Evolutionary conservation across 2,329 filamentous ascomycete species (phyloP), one percentile per base, ranked within the genome.

Genomic region (Aphanoascus verrucosus): DNA sequence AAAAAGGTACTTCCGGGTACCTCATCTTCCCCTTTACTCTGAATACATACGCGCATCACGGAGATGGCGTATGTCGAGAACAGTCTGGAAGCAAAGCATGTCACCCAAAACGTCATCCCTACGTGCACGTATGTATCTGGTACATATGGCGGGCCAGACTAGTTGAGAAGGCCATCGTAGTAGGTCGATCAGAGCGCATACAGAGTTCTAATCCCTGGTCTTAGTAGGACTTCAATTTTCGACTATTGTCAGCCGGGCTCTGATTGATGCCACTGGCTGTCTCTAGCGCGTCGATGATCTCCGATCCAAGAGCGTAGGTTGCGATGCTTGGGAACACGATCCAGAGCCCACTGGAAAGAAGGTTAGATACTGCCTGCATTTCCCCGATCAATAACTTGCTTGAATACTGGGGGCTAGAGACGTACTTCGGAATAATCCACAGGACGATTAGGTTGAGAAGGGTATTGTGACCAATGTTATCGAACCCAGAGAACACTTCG

Each of bases 381-480:
- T 50, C 37, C 14, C n/a, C 20, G 17, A 5, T 17, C 3, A 19
- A 47, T 47, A 14, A 20, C 12, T 3, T 19, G 7, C 19, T 12
- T 7, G 2, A 23, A 5, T 6, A 14, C 34, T 53, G 1, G 15
- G 23, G 37, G 37, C 3, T 9, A 28, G 17, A 3, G 54, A 70
- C 78, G 72, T 68, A 84, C 81, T 86, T 86, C 32, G 83, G 82
- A 56, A 86, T 68, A 31, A 82, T 77, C 74, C 82, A 87, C 20
- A 83, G 67, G 32, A 78, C 69, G 9, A 84, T 59, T 41, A 86
- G 61, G 9, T 73, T 74, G 2, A 64, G 58, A 38, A 71, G 59
- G 55, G 74, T 73, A 57, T 86, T 86, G 62, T 86, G 83, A 2
- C 79, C 77, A 52, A 83, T 77, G 56, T 82, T 79, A 3, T 72